phyloP scores from a whole-genome alignment of 768 basidiomycete genomes.

The Pisolithus tinctorius region DNA sequence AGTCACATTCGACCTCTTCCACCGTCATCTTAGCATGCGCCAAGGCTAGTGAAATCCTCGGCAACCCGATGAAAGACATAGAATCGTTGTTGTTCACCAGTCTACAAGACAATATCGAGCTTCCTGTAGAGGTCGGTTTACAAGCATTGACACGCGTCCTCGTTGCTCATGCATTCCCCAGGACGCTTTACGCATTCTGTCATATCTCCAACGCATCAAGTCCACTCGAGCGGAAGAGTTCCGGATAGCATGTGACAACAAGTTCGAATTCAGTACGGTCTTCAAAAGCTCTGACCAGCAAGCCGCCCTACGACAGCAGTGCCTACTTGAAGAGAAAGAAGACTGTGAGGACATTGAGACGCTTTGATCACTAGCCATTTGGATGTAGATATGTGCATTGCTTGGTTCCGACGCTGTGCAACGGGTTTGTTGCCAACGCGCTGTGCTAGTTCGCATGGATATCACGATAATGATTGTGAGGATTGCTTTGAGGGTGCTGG shows the following conservation, averaged over 20 bases:
- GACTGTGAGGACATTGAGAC: constrained; percentile 19
- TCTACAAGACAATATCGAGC: constrained; percentile 34
- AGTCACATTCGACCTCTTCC: constrained; percentile 46
- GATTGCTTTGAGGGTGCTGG: too few species aligned
- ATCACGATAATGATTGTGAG: too few species aligned
- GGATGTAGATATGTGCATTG: background rate
- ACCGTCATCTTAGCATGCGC: constrained; percentile 59
- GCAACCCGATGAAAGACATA: constrained; percentile 48
- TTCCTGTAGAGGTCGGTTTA: constrained; percentile 43
- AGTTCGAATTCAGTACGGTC: constrained; percentile 56
- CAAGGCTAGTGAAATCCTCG: constrained; percentile 42
- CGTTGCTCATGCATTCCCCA: constrained; percentile 18
- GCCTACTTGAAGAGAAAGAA: constrained; percentile 6
- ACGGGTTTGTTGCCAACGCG: background rate
- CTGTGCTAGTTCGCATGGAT: background rate
- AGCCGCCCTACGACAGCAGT: constrained; percentile 27
- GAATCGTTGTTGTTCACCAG: constrained; percentile 51
- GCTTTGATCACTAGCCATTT: constrained; percentile 9
- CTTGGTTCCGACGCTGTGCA: background rate
- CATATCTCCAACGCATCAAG: constrained; percentile 42
- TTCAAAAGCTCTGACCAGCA: constrained; percentile 58
- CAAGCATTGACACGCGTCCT: background rate
- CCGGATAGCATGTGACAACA: constrained; percentile 42
- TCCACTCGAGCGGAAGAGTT: constrained; percentile 59
- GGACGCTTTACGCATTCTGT: constrained; percentile 45